Conservation (phyloP, 2,329 filamentous ascomycete genomes). For the Coleophoma cylindrospora region DNA sequence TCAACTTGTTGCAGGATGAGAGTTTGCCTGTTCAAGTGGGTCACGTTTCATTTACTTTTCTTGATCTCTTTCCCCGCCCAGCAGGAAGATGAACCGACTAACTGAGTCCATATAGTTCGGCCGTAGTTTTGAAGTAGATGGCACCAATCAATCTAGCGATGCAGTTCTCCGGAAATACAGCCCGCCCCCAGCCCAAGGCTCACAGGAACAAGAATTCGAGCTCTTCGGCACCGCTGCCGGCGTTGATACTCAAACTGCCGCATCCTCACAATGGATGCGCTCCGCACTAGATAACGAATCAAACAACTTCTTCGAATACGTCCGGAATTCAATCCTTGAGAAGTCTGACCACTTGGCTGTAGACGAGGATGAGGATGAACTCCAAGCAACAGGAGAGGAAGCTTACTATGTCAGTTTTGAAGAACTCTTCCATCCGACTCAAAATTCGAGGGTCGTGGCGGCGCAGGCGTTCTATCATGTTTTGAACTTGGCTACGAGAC, state of each 20-base stretch:
- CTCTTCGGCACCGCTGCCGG: constrained; percentile 30
- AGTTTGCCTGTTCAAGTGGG: constrained; percentile 7
- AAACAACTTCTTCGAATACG: constrained; percentile 57
- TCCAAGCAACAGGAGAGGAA: neutral
- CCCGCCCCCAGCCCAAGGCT: too few relatives aligned
- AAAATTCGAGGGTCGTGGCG: constrained; percentile 52
- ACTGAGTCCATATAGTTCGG: too few relatives aligned
- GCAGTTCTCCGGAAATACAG: too few relatives aligned
- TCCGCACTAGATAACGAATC: constrained; percentile 52
- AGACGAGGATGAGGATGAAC: constrained; percentile 3
- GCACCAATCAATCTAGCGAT: too few relatives aligned
- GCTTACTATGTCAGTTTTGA: constrained; percentile 58
- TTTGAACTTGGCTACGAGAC: constrained; percentile 64
- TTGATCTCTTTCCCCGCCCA: too few relatives aligned
- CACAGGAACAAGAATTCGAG: constrained; percentile 33
- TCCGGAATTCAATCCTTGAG: constrained; percentile 40
- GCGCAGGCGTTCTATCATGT: constrained; percentile 74
- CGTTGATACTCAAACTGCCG: constrained; percentile 44
- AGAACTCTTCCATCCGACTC: constrained; percentile 55
- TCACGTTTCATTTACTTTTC: too few relatives aligned
- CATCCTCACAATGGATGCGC: constrained; percentile 40
- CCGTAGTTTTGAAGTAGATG: too few relatives aligned
- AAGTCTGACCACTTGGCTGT: constrained; percentile 20
- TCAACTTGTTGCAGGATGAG: constrained; percentile 12
- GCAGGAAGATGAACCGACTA: too few relatives aligned